A percentile compares a stretch with the other conserved stretches of the same genome.
Evolutionary conservation across 345 rosid species (phyloP).

Genomic region (Eucalyptus sideroxylon): DNA sequence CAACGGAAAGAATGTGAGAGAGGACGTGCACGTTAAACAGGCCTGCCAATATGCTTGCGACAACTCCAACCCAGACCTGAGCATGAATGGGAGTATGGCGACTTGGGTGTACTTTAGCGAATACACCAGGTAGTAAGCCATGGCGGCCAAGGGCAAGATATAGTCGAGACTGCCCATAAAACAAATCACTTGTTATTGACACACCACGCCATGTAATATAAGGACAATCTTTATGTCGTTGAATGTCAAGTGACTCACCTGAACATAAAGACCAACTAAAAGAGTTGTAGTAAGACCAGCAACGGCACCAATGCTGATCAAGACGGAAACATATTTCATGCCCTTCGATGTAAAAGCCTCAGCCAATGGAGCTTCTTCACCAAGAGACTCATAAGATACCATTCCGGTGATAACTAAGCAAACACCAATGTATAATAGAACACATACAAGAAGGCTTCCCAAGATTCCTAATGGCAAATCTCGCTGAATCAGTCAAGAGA

Average conservation of each 20-base stretch:
- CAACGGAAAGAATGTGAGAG: constrained; percentile 93
- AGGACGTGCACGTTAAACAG: constrained; percentile 69
- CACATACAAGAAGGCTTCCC: constrained; percentile 81
- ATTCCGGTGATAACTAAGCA: constrained; percentile 96
- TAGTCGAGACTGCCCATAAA: constrained; percentile 63
- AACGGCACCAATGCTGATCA: constrained; percentile 90
- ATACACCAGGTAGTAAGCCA: constrained; percentile 82
- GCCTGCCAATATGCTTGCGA: constrained; percentile 74
- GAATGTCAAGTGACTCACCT: constrained; percentile 33
- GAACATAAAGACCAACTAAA: constrained; percentile 95
- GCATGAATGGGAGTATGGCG: constrained; percentile 83
- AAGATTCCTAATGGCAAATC: constrained; percentile 86
- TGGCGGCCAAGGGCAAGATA: constrained; percentile 95
- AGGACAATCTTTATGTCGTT: not conserved
- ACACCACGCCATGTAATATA: not conserved
- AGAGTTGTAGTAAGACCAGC: constrained; percentile 96
- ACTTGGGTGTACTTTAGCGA: constrained; percentile 75
- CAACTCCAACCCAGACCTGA: constrained; percentile 90
- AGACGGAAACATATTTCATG: constrained; percentile 61
- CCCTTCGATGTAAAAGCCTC: constrained; percentile 83
- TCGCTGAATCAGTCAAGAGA: constrained; percentile 37
- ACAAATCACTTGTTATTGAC: not conserved
- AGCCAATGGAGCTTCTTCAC: constrained; percentile 90
- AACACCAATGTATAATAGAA: constrained; percentile 63
- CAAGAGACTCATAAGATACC: constrained; percentile 64